A percentile compares a stretch with the other conserved stretches of the same genome.
These are phyloP conservation scores for Uronychia binucleata DNA, from an alignment of 73 alveolate genomes.

Conservation along the genomic window DNA sequence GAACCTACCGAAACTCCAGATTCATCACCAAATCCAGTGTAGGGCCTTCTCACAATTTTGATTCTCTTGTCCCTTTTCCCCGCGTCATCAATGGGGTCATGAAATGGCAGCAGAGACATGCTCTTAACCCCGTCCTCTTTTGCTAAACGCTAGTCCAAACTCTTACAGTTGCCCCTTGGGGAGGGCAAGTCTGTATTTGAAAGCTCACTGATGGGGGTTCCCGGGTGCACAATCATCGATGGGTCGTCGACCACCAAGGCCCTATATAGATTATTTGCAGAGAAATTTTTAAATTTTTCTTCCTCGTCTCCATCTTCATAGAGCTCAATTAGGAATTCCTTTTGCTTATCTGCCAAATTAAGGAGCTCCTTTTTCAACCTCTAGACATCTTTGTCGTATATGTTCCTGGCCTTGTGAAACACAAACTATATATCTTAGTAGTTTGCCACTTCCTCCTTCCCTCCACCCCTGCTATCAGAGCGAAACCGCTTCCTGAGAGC, in stretches of 20 bases:
- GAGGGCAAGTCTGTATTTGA: slow-evolving; percentile 6
- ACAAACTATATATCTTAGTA: neutral
- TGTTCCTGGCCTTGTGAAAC: neutral
- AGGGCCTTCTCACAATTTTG: neutral
- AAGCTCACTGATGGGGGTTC: slow-evolving; percentile 11
- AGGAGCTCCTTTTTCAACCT: neutral
- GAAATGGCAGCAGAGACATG: neutral
- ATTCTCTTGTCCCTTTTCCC: neutral
- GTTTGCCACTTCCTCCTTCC: neutral
- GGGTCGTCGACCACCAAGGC: neutral
- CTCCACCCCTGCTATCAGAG: neutral
- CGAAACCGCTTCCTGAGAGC: neutral
- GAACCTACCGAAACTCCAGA: too few relatives aligned
- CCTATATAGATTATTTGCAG: neutral
- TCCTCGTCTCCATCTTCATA: neutral
- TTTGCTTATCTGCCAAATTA: neutral
- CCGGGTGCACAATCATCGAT: neutral
- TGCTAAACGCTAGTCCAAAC: neutral
- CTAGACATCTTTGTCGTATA: neutral
- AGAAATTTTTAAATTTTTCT: neutral
- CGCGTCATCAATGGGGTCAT: neutral
- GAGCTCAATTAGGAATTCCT: neutral
- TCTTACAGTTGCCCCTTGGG: slow-evolving; percentile 1
- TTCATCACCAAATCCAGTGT: neutral
- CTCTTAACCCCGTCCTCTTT: neutral